A percentile compares a stretch with the other conserved stretches of the same genome.
phyloP scores from a whole-genome alignment of 2,329 filamentous ascomycete species.

The Sphaerulina populicola region DNA sequence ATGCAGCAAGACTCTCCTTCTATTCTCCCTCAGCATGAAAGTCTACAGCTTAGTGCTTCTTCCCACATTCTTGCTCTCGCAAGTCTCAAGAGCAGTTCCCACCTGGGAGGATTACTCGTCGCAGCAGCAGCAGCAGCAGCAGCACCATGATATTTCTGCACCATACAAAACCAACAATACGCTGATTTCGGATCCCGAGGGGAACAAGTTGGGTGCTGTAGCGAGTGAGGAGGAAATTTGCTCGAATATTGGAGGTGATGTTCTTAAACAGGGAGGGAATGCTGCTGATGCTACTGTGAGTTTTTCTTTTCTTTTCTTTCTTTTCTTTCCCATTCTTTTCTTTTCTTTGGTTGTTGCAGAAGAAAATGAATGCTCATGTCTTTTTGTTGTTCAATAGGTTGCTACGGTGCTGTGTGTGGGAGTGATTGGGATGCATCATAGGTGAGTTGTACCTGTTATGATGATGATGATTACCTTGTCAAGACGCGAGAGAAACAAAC shows the following conservation, averaged over 20 bases:
- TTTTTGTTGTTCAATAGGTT: neutral
- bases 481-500: too few relatives aligned
- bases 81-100: constrained; percentile 12
- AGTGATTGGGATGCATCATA: constrained; percentile 41
- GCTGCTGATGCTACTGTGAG: constrained; percentile 43
- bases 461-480: too few relatives aligned
- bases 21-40: constrained; percentile 15
- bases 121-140: too few relatives aligned
- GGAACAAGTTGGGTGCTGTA: constrained; percentile 38
- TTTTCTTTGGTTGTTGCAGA: too few relatives aligned
- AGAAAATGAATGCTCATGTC: neutral
- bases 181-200: constrained; percentile 13
- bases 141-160: too few relatives aligned
- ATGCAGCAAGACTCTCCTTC: neutral
- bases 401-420: constrained; percentile 43
- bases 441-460: too few relatives aligned
- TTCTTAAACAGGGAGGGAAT: constrained; percentile 45
- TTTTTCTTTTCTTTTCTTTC: neutral
- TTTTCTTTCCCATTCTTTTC: too few relatives aligned
- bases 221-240: constrained; percentile 35
- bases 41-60: constrained; percentile 7
- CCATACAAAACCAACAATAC: constrained; percentile 7
- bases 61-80: constrained; percentile 18
- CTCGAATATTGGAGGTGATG: constrained; percentile 36
- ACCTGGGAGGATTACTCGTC: constrained; percentile 13